Evolutionary conservation across 352 stramenopile species (phyloP).

Genomic region (Thalassiosira ordinaria): DNA sequence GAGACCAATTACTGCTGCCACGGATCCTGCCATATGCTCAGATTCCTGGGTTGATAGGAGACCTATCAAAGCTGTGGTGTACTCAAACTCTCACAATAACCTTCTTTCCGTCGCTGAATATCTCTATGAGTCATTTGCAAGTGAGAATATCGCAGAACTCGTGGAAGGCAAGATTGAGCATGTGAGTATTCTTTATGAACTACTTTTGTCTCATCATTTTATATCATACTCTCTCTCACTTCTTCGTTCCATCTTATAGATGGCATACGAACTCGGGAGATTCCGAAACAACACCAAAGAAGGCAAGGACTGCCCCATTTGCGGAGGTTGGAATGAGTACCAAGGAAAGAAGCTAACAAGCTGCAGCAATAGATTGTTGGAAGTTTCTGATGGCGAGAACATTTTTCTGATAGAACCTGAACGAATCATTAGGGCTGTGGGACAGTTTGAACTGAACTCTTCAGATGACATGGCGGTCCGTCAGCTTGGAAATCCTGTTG

Average conservation of each 20-base stretch:
- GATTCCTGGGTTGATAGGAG: conserved; percentile 35
- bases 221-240: not conserved
- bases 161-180: conserved; percentile 48
- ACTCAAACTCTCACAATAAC: conserved; percentile 59
- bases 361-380: conserved; percentile 57
- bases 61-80: conserved; percentile 73
- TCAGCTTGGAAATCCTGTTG: conserved; percentile 37
- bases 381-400: conserved; percentile 53
- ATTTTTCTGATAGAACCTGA: conserved; percentile 61
- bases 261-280: conserved; percentile 62
- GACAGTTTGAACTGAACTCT: conserved; percentile 18
- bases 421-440: conserved; percentile 49
- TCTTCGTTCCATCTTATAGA: conserved; percentile 20
- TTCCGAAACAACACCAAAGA: conserved; percentile 63
- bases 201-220: too few species aligned
- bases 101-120: conserved; percentile 64
- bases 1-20: conserved; percentile 46
- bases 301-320: conserved; percentile 66
- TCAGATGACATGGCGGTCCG: not conserved
- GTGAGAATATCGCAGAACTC: conserved; percentile 66
- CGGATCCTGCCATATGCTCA: conserved; percentile 4
- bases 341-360: conserved; percentile 29
- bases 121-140: conserved; percentile 52
- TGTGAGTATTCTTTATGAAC: not conserved
- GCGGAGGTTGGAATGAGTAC: conserved; percentile 60